phyloP scores from a whole-genome alignment of 2,329 filamentous ascomycete genomes.

The Coniella vitis region DNA sequence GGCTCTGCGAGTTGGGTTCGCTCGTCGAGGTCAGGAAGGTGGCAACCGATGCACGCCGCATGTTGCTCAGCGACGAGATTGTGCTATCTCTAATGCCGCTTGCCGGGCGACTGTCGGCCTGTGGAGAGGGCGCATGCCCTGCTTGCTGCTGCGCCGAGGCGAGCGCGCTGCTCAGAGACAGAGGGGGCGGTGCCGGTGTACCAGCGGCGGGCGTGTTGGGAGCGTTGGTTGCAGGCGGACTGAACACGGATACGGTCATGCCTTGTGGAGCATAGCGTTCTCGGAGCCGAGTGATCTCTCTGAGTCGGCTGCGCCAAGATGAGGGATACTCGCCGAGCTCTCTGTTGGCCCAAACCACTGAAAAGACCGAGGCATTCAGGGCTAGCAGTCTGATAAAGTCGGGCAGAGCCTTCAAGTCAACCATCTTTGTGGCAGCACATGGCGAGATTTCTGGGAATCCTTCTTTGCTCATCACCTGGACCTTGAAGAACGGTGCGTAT shows the following conservation, averaged over 20 bases:
- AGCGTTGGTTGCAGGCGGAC: conserved; percentile 26
- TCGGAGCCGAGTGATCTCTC: conserved; percentile 75
- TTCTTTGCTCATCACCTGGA: conserved; percentile 80
- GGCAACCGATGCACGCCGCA: conserved; percentile 57
- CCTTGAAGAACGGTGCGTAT: conserved; percentile 65
- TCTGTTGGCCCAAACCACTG: conserved; percentile 76
- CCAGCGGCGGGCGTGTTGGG: conserved; percentile 20
- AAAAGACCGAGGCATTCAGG: conserved; percentile 90
- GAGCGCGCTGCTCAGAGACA: conserved; percentile 13
- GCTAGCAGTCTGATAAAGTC: conserved; percentile 82
- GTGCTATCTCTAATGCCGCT: conserved; percentile 50
- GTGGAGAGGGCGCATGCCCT: conserved; percentile 21
- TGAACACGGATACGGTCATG: conserved; percentile 21
- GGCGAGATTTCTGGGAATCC: conserved; percentile 90
- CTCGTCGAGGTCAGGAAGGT: conserved; percentile 55
- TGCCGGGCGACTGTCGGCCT: conserved; percentile 31
- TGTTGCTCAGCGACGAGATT: conserved; percentile 38
- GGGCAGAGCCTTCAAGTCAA: conserved; percentile 75
- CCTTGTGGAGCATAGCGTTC: conserved; percentile 54
- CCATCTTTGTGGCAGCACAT: conserved; percentile 80
- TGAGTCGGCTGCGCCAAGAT: conserved; percentile 80
- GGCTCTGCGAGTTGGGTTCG: conserved; percentile 43
- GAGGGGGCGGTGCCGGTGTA: conserved; percentile 5
- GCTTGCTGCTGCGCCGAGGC: conserved; percentile 19
- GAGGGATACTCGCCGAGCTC: conserved; percentile 78